These are phyloP conservation scores for Luzula sylvatica DNA, from an alignment of 176 grass and related monocot species.

Conservation along the genomic window DNA sequence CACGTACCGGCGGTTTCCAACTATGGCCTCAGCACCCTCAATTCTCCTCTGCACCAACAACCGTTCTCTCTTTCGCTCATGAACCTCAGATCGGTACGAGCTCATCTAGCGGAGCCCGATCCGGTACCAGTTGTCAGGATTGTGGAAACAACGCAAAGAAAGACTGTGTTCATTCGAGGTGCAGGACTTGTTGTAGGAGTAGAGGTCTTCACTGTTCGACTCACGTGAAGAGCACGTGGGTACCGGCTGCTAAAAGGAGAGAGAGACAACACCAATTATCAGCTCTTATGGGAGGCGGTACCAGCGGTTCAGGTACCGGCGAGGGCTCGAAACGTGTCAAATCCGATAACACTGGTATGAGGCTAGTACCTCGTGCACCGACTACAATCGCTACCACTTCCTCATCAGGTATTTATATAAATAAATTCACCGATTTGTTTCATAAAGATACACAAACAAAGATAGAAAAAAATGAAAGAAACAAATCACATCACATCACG, in stretches of 20 bases:
- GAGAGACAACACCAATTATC: slow-evolving; percentile 80
- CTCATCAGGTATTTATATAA: slow-evolving; percentile 53
- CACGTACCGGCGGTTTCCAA: slow-evolving; percentile 61
- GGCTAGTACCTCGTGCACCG: slow-evolving; percentile 30
- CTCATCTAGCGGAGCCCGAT: slow-evolving; percentile 32
- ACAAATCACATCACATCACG: neutral
- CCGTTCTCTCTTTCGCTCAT: slow-evolving; percentile 20
- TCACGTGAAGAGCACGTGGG: slow-evolving; percentile 92
- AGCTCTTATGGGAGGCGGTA: slow-evolving; percentile 45
- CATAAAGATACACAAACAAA: too few relatives aligned
- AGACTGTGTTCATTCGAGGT: slow-evolving; percentile 71
- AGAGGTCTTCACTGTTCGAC: slow-evolving; percentile 75
- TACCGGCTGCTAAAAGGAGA: slow-evolving; percentile 75
- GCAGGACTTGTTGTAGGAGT: slow-evolving; percentile 93
- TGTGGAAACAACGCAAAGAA: slow-evolving; percentile 98
- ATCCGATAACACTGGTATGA: slow-evolving; percentile 13
- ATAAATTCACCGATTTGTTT: neutral
- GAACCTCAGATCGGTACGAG: neutral
- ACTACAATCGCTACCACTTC: slow-evolving; percentile 40
- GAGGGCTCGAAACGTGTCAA: neutral
- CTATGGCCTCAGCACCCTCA: slow-evolving; percentile 53
- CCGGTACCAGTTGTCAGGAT: slow-evolving; percentile 85
- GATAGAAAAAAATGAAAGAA: neutral
- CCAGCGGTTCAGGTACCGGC: slow-evolving; percentile 21
- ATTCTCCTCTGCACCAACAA: neutral